Percentiles rank a stretch among this genome's conserved stretches.
Evolutionary conservation across 176 grass and related monocot genomes (phyloP).

Genomic region (Triticum dicoccoides): DNA sequence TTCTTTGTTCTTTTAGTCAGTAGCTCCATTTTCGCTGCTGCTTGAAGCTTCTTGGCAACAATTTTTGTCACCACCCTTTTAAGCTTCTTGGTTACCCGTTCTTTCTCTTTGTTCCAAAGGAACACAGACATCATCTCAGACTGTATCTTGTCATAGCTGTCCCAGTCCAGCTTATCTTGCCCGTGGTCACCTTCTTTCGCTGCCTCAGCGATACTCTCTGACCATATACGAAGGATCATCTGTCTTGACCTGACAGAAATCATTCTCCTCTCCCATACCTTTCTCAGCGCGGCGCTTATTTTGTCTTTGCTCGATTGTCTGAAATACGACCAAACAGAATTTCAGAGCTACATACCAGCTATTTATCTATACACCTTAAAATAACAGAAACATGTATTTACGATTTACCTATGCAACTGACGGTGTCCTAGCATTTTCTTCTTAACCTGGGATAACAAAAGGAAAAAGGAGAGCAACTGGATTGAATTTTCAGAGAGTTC

Average conservation of each 20-base stretch:
- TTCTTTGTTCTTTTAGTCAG: background rate
- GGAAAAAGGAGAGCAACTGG: background rate
- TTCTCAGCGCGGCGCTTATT: slow-evolving; percentile 64
- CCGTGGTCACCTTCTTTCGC: slow-evolving; percentile 44
- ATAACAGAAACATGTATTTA: too few species aligned
- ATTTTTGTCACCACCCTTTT: slow-evolving; percentile 25
- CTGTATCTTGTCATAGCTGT: slow-evolving; percentile 67
- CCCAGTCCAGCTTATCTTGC: slow-evolving; percentile 69
- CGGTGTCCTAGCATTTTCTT: slow-evolving; percentile 69
- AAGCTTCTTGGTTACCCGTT: slow-evolving; percentile 38
- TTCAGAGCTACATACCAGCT: too few species aligned
- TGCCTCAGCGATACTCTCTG: slow-evolving; percentile 59
- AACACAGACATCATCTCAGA: slow-evolving; percentile 41
- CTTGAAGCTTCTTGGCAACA: slow-evolving; percentile 22
- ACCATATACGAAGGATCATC: slow-evolving; percentile 48
- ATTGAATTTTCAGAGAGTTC: background rate
- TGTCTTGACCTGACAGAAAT: slow-evolving; percentile 41
- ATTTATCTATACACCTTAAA: too few species aligned
- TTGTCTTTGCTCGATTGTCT: slow-evolving; percentile 64
- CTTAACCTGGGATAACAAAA: slow-evolving; percentile 59
- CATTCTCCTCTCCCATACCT: slow-evolving; percentile 54
- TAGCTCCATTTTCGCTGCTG: slow-evolving; percentile 27
- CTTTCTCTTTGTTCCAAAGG: slow-evolving; percentile 39
- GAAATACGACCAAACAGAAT: background rate
- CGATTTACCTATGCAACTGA: slow-evolving; percentile 60